phyloP scores from a whole-genome alignment of 1,139 yeast genomes.

The Yamadazyma siamensis region DNA sequence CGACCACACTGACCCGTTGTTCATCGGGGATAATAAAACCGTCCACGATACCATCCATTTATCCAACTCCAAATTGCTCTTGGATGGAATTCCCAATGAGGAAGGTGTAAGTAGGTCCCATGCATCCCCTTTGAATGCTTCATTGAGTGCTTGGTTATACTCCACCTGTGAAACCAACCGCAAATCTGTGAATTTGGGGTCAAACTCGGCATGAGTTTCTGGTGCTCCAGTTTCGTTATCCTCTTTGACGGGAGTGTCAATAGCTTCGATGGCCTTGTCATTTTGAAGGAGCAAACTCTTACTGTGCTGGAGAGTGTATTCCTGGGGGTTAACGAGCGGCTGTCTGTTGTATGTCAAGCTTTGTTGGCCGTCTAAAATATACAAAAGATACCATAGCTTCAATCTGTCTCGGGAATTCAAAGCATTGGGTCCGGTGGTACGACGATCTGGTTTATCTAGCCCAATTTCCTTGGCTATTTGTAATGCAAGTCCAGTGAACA shows the following conservation, averaged over 20 bases:
- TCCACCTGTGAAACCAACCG: slow-evolving; percentile 71
- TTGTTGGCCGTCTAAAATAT: slow-evolving; percentile 68
- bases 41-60: slow-evolving; percentile 86
- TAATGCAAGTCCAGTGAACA: slow-evolving; percentile 65
- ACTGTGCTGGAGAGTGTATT: slow-evolving; percentile 41
- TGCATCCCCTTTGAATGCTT: slow-evolving; percentile 58
- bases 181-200: slow-evolving; percentile 43
- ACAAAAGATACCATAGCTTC: slow-evolving; percentile 66
- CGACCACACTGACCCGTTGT: slow-evolving; percentile 64
- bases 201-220: not conserved
- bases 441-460: slow-evolving; percentile 33
- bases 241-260: slow-evolving; percentile 5
- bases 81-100: slow-evolving; percentile 64
- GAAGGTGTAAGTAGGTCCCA: slow-evolving; percentile 63
- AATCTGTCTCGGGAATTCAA: slow-evolving; percentile 41
- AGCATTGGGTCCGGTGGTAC: slow-evolving; percentile 12
- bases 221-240: slow-evolving; percentile 6
- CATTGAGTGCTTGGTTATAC: slow-evolving; percentile 62
- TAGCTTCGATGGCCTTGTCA: slow-evolving; percentile 3
- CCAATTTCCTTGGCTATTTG: slow-evolving; percentile 61
- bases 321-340: slow-evolving; percentile 49
- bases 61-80: slow-evolving; percentile 62
- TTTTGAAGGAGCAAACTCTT: slow-evolving; percentile 24
- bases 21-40: slow-evolving; percentile 59
- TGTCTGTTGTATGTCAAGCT: slow-evolving; percentile 59